A percentile compares a stretch with the other conserved stretches of the same genome.
These are phyloP conservation scores for Aspergillus awamori DNA, from an alignment of 2,329 filamentous ascomycete genomes.

Conservation along the genomic window DNA sequence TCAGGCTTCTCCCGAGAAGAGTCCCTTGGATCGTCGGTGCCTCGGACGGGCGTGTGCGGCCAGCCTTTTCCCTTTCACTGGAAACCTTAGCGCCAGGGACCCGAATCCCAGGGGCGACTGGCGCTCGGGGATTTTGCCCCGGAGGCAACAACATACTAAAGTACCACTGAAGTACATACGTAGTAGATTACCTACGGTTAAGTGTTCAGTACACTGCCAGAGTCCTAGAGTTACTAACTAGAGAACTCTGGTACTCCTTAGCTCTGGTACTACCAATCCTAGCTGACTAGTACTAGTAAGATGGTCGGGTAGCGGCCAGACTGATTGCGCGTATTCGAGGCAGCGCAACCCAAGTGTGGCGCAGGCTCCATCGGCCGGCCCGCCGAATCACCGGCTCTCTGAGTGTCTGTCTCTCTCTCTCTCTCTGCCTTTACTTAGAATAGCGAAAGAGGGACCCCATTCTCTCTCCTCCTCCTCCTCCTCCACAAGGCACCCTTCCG, in stretches of 20 bases:
- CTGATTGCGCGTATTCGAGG: constrained; percentile 22
- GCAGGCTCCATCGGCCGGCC: constrained; percentile 23
- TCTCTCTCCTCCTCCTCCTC: background rate
- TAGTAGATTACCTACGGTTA: background rate
- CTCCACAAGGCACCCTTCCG: constrained; percentile 20
- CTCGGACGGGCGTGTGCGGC: background rate
- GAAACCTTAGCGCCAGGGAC: background rate
- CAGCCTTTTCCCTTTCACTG: background rate
- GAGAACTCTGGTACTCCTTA: too few species aligned
- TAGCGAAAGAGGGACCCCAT: too few species aligned
- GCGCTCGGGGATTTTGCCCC: background rate
- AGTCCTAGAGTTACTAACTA: too few species aligned
- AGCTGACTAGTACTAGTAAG: too few species aligned
- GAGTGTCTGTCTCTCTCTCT: background rate
- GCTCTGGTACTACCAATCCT: background rate
- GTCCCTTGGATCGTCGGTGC: background rate
- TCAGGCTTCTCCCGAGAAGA: background rate
- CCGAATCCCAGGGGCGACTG: background rate
- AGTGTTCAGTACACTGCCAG: background rate
- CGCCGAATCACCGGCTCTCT: constrained; percentile 8
- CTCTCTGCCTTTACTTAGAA: background rate
- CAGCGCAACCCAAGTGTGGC: constrained; percentile 24
- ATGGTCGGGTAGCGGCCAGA: constrained; percentile 5
- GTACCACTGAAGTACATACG: background rate
- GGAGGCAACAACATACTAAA: background rate